phyloP scores from a whole-genome alignment of 2,329 filamentous ascomycete genomes.

The Lecanicillium sp. region DNA sequence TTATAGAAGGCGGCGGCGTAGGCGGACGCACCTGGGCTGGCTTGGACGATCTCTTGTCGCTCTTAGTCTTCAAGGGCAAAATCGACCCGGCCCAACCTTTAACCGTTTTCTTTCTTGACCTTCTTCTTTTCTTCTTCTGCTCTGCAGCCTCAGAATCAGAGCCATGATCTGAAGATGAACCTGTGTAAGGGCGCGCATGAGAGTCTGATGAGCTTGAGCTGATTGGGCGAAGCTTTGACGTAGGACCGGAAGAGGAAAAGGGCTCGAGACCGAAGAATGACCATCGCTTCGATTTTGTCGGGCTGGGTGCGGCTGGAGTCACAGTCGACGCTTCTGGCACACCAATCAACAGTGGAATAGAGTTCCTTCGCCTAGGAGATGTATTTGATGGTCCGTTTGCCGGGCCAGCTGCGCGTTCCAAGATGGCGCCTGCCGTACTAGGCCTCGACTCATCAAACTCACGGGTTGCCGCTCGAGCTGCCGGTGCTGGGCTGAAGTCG shows the following conservation, averaged over 20 bases:
- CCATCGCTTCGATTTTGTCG: slow-evolving; percentile 49
- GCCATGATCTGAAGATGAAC: slow-evolving; percentile 28
- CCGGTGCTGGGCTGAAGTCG: slow-evolving; percentile 26
- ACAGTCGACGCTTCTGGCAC: slow-evolving; percentile 26
- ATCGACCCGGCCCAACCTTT: slow-evolving; percentile 65
- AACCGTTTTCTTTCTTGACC: slow-evolving; percentile 56
- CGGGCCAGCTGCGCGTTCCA: slow-evolving; percentile 37
- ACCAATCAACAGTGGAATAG: slow-evolving; percentile 45
- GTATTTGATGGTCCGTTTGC: slow-evolving; percentile 11
- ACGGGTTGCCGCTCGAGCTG: slow-evolving; percentile 31
- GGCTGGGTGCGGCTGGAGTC: slow-evolving; percentile 33
- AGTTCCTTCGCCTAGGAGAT: slow-evolving; percentile 46
- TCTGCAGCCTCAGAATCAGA: slow-evolving; percentile 20
- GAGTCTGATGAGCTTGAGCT: slow-evolving; percentile 39
- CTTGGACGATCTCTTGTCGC: slow-evolving; percentile 32
- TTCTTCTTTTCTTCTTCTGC: slow-evolving; percentile 23
- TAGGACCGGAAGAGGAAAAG: slow-evolving; percentile 35
- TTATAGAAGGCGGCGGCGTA: slow-evolving; percentile 34
- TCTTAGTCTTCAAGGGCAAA: slow-evolving; percentile 54
- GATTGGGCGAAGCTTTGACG: slow-evolving; percentile 36
- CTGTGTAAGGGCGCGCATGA: slow-evolving; percentile 17
- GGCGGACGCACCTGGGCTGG: slow-evolving; percentile 30
- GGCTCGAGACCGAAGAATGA: slow-evolving; percentile 56
- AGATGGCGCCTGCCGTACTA: slow-evolving; percentile 62
- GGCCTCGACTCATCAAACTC: slow-evolving; percentile 46